phyloP scores from a whole-genome alignment of 2,329 filamentous ascomycete species.

The Aureobasidium musti region DNA sequence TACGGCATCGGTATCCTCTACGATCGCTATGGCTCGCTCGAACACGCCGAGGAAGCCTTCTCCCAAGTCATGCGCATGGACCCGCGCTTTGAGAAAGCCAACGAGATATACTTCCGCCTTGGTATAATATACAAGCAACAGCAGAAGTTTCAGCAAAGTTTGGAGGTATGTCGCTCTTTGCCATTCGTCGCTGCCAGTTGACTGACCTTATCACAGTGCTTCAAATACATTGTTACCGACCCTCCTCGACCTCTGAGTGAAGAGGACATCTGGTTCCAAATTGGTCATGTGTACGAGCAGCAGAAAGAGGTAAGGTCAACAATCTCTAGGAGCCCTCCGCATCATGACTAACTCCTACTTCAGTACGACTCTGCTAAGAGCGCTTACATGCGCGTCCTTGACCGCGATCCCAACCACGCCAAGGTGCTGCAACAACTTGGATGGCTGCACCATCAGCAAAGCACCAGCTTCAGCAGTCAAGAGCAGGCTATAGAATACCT shows the following conservation, averaged over 20 bases:
- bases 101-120: constrained; percentile 97
- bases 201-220: constrained; percentile 66
- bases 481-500: constrained; percentile 96
- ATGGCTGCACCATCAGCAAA: constrained; percentile 97
- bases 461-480: constrained; percentile 84
- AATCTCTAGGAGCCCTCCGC: neutral
- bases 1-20: constrained; percentile 98
- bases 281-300: constrained; percentile 97
- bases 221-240: constrained; percentile 95
- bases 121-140: constrained; percentile 99
- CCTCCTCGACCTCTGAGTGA: constrained; percentile 90
- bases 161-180: constrained; percentile 65
- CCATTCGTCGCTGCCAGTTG: constrained; percentile 22
- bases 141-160: constrained; percentile 85
- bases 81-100: constrained; percentile 95
- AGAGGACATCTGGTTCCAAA: constrained; percentile 99
- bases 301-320: constrained; percentile 83
- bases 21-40: constrained; percentile 91
- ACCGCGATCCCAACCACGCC: constrained; percentile 92
- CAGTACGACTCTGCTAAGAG: constrained; percentile 92
- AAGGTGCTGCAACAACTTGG: constrained; percentile 98
- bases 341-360: constrained; percentile 36
- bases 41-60: constrained; percentile 97
- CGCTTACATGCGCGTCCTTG: constrained; percentile 89
- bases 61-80: constrained; percentile 99